phyloP scores from a whole-genome alignment of 352 stramenopile genomes.

The Phytophthora niederhauseri region DNA sequence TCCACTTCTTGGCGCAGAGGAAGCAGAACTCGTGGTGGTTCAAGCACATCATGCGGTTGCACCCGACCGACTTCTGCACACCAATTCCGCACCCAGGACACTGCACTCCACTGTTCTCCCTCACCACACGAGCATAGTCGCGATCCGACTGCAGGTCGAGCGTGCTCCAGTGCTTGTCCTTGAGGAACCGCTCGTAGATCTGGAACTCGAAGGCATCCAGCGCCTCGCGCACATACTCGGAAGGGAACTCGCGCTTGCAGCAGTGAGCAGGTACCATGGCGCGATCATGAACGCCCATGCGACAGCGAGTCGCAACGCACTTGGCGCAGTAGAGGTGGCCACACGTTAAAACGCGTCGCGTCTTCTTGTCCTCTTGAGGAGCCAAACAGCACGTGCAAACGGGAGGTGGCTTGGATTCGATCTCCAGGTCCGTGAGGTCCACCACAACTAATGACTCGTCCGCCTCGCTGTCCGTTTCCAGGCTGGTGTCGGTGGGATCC shows the following conservation, averaged over 20 bases:
- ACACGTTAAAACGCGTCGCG: slow-evolving; percentile 49
- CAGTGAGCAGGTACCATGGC: slow-evolving; percentile 68
- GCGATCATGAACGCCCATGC: slow-evolving; percentile 60
- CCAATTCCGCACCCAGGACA: slow-evolving; percentile 75
- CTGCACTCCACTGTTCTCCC: slow-evolving; percentile 44
- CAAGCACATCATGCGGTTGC: slow-evolving; percentile 61
- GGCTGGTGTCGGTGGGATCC: slow-evolving; percentile 1
- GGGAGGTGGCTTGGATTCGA: slow-evolving; percentile 45
- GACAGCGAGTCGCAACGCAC: slow-evolving; percentile 58
- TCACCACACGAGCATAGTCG: slow-evolving; percentile 58
- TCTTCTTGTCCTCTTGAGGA: slow-evolving; percentile 17
- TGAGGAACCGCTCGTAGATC: slow-evolving; percentile 61
- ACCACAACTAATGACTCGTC: slow-evolving; percentile 23
- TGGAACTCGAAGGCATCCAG: slow-evolving; percentile 35
- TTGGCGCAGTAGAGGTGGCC: slow-evolving; percentile 66
- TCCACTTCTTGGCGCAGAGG: slow-evolving; percentile 42
- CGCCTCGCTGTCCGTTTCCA: slow-evolving; percentile 25
- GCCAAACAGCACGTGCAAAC: slow-evolving; percentile 47
- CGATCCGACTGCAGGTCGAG: slow-evolving; percentile 61
- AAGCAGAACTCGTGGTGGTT: slow-evolving; percentile 77
- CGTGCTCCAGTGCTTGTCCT: slow-evolving; percentile 53
- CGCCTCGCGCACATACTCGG: slow-evolving; percentile 61
- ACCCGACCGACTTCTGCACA: slow-evolving; percentile 57
- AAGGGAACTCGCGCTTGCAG: slow-evolving; percentile 72
- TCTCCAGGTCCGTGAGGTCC: slow-evolving; percentile 11